Percentiles rank a stretch among this genome's conserved stretches.
These are phyloP conservation scores for Conidiobolus incongruus DNA, from an alignment of 371 early-diverging fungal genomes.

Conservation along the genomic window DNA sequence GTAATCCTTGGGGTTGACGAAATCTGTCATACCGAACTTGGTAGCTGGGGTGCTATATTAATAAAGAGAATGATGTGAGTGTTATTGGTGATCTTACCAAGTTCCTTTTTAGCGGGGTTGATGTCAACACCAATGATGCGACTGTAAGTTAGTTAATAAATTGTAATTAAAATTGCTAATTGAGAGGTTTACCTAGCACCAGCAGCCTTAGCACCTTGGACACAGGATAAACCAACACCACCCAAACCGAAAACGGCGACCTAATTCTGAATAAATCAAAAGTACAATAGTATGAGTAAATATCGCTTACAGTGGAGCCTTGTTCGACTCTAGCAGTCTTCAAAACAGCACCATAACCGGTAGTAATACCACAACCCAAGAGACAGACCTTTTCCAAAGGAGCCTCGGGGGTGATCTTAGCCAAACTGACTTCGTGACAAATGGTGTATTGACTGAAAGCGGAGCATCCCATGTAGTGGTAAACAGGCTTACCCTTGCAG, in stretches of 20 bases:
- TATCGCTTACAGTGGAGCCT: conserved; percentile 37
- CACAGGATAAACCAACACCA: conserved; percentile 77
- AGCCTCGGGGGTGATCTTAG: conserved; percentile 60
- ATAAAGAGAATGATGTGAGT: conserved; percentile 3
- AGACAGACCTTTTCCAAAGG: conserved; percentile 70
- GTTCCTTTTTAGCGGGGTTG: conserved; percentile 59
- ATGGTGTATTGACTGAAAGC: conserved; percentile 91
- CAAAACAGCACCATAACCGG: conserved; percentile 87
- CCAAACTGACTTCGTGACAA: conserved; percentile 71
- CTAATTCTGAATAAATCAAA: too few species aligned
- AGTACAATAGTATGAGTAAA: too few species aligned
- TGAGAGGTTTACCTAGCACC: conserved; percentile 37
- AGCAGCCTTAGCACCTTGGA: conserved; percentile 60
- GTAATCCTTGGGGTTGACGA: conserved; percentile 67
- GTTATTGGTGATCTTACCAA: conserved; percentile 7
- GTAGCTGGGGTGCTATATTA: too few species aligned
- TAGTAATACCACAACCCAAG: conserved; percentile 88
- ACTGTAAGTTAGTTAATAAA: too few species aligned
- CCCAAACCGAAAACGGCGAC: conserved; percentile 92
- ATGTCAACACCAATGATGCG: conserved; percentile 79
- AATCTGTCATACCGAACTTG: conserved; percentile 83
- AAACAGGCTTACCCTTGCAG: conserved; percentile 66
- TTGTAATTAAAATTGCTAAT: conserved; percentile 4
- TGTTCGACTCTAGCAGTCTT: conserved; percentile 74
- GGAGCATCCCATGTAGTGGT: conserved; percentile 92